A percentile compares a stretch with the other conserved stretches of the same genome.
phyloP scores from a whole-genome alignment of 192 early-diverging fungal genomes.

The Paraglomus occultum region DNA sequence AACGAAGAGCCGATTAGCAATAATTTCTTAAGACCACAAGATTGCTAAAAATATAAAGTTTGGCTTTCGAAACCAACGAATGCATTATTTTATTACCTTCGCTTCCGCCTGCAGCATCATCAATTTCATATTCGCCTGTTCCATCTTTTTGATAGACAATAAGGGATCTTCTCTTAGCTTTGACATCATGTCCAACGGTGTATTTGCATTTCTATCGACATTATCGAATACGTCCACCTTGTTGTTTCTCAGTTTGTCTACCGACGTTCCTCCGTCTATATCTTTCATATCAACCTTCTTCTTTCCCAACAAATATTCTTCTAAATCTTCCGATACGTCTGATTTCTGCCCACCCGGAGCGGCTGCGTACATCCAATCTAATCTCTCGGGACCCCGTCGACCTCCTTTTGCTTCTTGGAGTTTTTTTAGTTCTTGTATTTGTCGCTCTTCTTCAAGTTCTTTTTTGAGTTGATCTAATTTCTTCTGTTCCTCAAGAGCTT shows the following conservation, averaged over 20 bases:
- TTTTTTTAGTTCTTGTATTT: slow-evolving; percentile 77
- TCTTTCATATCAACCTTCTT: slow-evolving; percentile 69
- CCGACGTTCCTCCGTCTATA: slow-evolving; percentile 40
- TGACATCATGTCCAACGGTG: slow-evolving; percentile 69
- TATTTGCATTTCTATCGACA: slow-evolving; percentile 74
- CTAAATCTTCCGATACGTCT: slow-evolving; percentile 62
- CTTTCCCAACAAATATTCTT: slow-evolving; percentile 90
- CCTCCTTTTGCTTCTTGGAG: slow-evolving; percentile 71
- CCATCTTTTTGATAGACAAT: slow-evolving; percentile 80
- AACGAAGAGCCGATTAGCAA: too few relatives aligned
- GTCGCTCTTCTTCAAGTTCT: slow-evolving; percentile 88
- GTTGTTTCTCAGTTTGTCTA: slow-evolving; percentile 34
- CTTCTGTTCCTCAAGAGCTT: slow-evolving; percentile 80
- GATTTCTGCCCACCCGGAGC: slow-evolving; percentile 51
- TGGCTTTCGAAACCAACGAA: too few relatives aligned
- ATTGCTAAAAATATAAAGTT: too few relatives aligned
- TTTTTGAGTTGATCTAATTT: slow-evolving; percentile 89
- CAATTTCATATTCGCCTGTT: slow-evolving; percentile 76
- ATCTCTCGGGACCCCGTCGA: slow-evolving; percentile 65
- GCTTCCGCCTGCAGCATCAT: slow-evolving; percentile 40
- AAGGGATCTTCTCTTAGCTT: slow-evolving; percentile 94
- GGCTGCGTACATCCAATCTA: slow-evolving; percentile 97
- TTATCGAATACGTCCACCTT: slow-evolving; percentile 16
- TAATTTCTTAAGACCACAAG: too few relatives aligned
- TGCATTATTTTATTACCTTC: too few relatives aligned